Evolutionary conservation across 108 stramenopile species (phyloP), one percentile per base, ranked within the genome.

Genomic region (Conticribra weissflogii): DNA sequence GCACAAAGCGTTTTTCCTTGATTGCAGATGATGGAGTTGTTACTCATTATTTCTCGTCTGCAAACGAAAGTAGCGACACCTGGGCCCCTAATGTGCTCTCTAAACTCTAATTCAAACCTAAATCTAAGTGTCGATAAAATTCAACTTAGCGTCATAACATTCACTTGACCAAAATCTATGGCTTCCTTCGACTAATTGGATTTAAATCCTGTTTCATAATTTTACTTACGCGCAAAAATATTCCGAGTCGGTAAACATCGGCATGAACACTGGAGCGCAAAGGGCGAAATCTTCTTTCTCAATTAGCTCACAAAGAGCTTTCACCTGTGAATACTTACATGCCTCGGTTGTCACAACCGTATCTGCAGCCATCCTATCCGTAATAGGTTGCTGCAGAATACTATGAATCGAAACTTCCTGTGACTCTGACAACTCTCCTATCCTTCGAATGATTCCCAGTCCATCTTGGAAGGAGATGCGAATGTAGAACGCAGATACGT

Each of bases 21-120:
- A 86, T 91, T 72, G 93, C 90, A 9, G 90, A 95, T 5, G 83
- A 92, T 72, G 93, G 93, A 21, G 81, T 88, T 21, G 89, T 95
- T 2, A 88, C 88, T 0, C 78, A 91, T 36, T 95, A 82, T 58
- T 95, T 95, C 63, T 81, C 83, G 3, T 68, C 87, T 24, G 88
- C 62, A 8, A 81, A 90, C 47, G 67, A 78, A 22, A 46, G 84
- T 7, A 85, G 83, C 21, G 78, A 91, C 58, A 91, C 93, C 1
- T 91, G 88, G 90, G 93, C 93, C 8, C 93, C 93, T 5, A 83
- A 83, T 59, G 86, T 95, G 5, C 66, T 94, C 22, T 68, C 88
- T 19, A 69, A 72, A 19, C 78, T 86, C 9, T 83, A 68, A 82
- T 44, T 72, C 1, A 33, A 30, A 4, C 23, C 19, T 23, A n/a